phyloP scores from a whole-genome alignment of 495 filamentous ascomycete genomes.

The Neurospora tetrasperma region DNA sequence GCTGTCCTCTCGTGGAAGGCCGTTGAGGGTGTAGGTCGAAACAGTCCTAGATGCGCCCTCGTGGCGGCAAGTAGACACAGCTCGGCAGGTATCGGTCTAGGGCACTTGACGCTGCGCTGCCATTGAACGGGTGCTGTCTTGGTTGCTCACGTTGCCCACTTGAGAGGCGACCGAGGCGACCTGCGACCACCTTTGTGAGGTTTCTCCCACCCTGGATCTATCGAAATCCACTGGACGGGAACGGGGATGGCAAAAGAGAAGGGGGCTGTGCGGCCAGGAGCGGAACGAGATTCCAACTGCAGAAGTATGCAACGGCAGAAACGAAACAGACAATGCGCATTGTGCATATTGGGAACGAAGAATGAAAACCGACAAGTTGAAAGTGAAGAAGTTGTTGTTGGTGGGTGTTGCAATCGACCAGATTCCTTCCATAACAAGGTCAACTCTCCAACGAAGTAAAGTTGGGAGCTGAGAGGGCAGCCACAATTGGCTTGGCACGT shows the following conservation, averaged over 20 bases:
- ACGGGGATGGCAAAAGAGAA: neutral
- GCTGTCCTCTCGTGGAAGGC: neutral
- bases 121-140: neutral
- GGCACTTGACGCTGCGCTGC: neutral
- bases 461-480: neutral
- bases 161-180: neutral
- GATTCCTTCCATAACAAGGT: neutral
- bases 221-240: neutral
- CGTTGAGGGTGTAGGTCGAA: neutral
- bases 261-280: neutral
- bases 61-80: neutral
- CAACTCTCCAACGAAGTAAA: neutral
- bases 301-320: neutral
- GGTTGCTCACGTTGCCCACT: neutral
- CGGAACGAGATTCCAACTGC: neutral
- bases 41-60: neutral
- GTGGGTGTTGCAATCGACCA: neutral
- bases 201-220: neutral
- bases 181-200: neutral
- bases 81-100: slow-evolving; percentile 13
- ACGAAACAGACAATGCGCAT: neutral
- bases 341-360: neutral
- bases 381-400: neutral
- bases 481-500: slow-evolving; percentile 2
- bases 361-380: neutral